phyloP scores from a whole-genome alignment of 1,284 basidiomycete species.

The Malassezia furfur region DNA sequence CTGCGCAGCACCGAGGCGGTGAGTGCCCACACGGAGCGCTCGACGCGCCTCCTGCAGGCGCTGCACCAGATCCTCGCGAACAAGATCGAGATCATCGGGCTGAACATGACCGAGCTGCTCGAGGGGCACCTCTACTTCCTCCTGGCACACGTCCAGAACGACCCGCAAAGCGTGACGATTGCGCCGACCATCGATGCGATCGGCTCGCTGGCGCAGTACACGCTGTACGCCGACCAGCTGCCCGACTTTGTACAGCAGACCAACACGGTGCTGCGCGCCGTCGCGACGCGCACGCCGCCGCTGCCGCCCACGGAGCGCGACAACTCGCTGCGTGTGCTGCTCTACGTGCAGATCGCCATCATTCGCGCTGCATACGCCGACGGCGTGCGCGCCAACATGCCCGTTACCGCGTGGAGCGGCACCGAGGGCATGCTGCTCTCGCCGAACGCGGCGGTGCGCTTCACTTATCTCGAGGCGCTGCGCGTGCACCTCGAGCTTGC shows the following conservation, averaged over 20 bases:
- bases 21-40: not conserved
- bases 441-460: slow-evolving; percentile 6
- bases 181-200: slow-evolving; percentile 68
- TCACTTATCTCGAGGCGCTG: slow-evolving; percentile 10
- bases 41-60: slow-evolving; percentile 13
- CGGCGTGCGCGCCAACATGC: slow-evolving; percentile 15
- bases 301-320: slow-evolving; percentile 51
- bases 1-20: not conserved
- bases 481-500: slow-evolving; percentile 15
- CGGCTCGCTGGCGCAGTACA: slow-evolving; percentile 71
- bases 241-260: slow-evolving; percentile 82
- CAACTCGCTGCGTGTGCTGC: slow-evolving; percentile 64
- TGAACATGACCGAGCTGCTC: slow-evolving; percentile 81
- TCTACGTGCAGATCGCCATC: slow-evolving; percentile 65
- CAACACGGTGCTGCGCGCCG: slow-evolving; percentile 61
- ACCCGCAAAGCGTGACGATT: slow-evolving; percentile 57
- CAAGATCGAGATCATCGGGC: slow-evolving; percentile 70
- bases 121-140: slow-evolving; percentile 57
- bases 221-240: slow-evolving; percentile 93
- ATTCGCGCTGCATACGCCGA: slow-evolving; percentile 51
- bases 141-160: slow-evolving; percentile 58
- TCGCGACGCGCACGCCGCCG: slow-evolving; percentile 59
- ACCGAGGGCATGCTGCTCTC: slow-evolving; percentile 9
- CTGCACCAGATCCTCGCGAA: slow-evolving; percentile 57
- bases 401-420: slow-evolving; percentile 7